A percentile compares a stretch with the other conserved stretches of the same genome.
phyloP scores from a whole-genome alignment of 257 asterid genomes.

The Solanum pinnatisectum region DNA sequence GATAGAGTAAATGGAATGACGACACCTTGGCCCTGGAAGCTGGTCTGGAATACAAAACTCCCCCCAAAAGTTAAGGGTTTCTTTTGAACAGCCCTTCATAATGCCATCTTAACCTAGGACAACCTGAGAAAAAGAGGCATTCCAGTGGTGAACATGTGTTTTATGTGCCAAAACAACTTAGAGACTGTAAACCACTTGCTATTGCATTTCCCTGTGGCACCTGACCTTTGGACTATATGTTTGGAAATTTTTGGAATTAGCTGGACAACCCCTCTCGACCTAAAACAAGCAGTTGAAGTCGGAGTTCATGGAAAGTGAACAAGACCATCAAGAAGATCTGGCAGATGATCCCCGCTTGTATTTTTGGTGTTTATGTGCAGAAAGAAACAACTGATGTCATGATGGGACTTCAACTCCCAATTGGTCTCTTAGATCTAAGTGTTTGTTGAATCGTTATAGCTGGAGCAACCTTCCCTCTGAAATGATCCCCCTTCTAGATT shows the following conservation, averaged over 20 bases:
- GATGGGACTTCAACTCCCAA: not conserved
- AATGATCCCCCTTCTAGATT: not conserved
- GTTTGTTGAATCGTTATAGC: not conserved
- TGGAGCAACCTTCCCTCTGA: no score
- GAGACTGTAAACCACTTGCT: not conserved
- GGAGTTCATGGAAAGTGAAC: not conserved
- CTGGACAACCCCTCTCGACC: not conserved
- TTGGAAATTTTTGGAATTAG: not conserved
- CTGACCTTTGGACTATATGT: not conserved
- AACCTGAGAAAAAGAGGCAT: not conserved
- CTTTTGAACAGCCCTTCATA: not conserved
- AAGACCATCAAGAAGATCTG: not conserved
- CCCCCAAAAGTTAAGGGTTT: not conserved
- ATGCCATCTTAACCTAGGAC: not conserved
- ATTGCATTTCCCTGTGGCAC: not conserved
- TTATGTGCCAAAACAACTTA: not conserved
- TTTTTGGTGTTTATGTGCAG: not conserved
- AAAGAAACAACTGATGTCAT: not conserved
- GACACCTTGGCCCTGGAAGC: not conserved
- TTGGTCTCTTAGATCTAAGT: not conserved
- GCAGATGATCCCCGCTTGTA: not conserved
- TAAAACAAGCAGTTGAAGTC: not conserved
- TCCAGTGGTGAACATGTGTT: not conserved
- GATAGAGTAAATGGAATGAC: not conserved
- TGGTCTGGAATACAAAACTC: not conserved